These are phyloP conservation scores for Rhodotorula mucilaginosa DNA, from an alignment of 1,284 basidiomycete species.

Conservation along the genomic window DNA sequence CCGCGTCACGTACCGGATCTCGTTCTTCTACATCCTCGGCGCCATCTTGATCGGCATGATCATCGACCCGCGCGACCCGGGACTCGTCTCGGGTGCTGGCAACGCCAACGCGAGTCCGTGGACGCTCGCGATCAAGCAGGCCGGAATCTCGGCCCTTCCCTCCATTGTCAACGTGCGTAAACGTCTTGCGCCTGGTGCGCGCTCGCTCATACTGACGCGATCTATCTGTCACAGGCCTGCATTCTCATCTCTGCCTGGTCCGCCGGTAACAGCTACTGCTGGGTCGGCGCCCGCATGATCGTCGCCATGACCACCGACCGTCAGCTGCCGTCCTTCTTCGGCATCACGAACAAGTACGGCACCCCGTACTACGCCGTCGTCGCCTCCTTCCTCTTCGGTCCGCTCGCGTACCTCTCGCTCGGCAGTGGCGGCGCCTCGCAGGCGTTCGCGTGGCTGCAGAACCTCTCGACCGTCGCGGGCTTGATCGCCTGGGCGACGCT, in stretches of 20 bases:
- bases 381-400: conserved; percentile 39
- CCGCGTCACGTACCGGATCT: conserved; percentile 67
- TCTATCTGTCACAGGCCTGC: conserved; percentile 45
- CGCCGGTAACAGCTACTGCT: conserved; percentile 75
- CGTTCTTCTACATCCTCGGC: conserved; percentile 58
- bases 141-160: conserved; percentile 68
- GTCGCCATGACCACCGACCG: conserved; percentile 44
- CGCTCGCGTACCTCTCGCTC: conserved; percentile 46
- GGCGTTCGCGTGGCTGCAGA: conserved; percentile 34
- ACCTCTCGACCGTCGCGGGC: conserved; percentile 46
- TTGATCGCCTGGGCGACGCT: conserved; percentile 42
- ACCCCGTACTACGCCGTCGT: conserved; percentile 44
- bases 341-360: conserved; percentile 42
- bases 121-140: conserved; percentile 73
- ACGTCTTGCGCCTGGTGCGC: background rate
- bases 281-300: conserved; percentile 50
- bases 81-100: conserved; percentile 58
- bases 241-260: conserved; percentile 76
- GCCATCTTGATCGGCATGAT: conserved; percentile 53
- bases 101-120: conserved; percentile 66
- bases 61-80: conserved; percentile 64
- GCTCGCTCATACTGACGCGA: background rate
- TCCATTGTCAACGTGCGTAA: conserved; percentile 1
- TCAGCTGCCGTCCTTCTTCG: conserved; percentile 44
- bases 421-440: conserved; percentile 38